Conservation (phyloP, 1,284 basidiomycete species). For the Leccinum pachyderme region DNA sequence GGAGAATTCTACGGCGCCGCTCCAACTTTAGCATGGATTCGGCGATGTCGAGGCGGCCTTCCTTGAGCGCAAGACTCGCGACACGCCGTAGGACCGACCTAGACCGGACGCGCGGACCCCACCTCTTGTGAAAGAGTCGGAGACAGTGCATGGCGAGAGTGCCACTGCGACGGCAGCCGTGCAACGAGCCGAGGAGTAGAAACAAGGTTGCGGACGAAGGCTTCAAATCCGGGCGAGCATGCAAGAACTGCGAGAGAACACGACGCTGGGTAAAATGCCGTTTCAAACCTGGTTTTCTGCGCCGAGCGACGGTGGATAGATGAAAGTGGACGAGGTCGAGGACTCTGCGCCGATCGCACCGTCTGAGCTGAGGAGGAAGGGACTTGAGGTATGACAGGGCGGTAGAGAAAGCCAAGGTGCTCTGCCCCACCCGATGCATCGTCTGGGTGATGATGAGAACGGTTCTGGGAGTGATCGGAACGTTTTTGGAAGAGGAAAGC, state of each 20-base stretch:
- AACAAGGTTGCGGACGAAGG: slow-evolving; percentile 65
- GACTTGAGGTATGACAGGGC: slow-evolving; percentile 43
- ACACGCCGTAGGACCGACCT: slow-evolving; percentile 57
- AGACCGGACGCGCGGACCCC: slow-evolving; percentile 55
- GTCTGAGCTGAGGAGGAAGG: slow-evolving; percentile 40
- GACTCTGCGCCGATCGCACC: slow-evolving; percentile 32
- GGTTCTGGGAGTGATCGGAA: slow-evolving; percentile 36
- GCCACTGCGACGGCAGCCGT: slow-evolving; percentile 46
- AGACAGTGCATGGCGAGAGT: slow-evolving; percentile 48
- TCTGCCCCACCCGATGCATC: slow-evolving; percentile 37
- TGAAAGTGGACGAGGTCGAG: slow-evolving; percentile 49
- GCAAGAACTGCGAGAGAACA: slow-evolving; percentile 44
- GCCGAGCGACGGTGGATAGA: slow-evolving; percentile 37
- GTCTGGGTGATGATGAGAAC: slow-evolving; percentile 38
- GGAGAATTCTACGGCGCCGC: slow-evolving; percentile 10
- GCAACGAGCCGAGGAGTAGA: slow-evolving; percentile 54
- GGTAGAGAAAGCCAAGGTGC: slow-evolving; percentile 38
- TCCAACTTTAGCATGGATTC: slow-evolving; percentile 34
- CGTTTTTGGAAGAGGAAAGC: slow-evolving; percentile 24
- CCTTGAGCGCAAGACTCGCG: slow-evolving; percentile 54
- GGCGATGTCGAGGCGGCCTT: slow-evolving; percentile 55
- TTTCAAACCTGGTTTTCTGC: slow-evolving; percentile 37
- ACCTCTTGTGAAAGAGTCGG: slow-evolving; percentile 45
- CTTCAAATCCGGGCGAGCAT: slow-evolving; percentile 44
- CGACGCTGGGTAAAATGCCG: slow-evolving; percentile 35